Evolutionary conservation across 306 rosid genomes (phyloP).

Genomic region (Hippophae gyantsensis): DNA sequence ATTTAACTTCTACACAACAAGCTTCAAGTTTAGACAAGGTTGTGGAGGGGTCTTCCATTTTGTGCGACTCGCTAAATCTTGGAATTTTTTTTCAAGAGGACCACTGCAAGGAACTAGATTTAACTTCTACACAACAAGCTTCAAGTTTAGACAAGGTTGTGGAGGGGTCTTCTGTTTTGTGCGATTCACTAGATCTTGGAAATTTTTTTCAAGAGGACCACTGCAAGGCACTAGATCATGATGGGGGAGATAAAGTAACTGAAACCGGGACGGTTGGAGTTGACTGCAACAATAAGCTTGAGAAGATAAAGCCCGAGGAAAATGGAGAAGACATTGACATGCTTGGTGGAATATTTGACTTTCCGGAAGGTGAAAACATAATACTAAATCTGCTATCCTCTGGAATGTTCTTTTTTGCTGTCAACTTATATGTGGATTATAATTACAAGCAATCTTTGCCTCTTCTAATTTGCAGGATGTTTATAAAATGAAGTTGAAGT

Average conservation of each 20-base stretch:
- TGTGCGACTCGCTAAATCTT: constrained; percentile 24
- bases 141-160: no score
- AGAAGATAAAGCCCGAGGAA: constrained; percentile 31
- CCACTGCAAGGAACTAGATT: neutral
- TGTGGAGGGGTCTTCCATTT: no score
- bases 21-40: no score
- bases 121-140: no score
- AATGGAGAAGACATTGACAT: constrained; percentile 40
- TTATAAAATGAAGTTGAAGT: no score
- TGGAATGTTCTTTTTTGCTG: neutral
- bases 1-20: no score
- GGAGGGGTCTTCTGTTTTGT: no score
- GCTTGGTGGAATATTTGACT: constrained; percentile 51
- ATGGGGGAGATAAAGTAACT: constrained; percentile 30
- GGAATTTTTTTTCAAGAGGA: constrained; percentile 34
- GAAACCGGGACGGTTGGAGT: constrained; percentile 46
- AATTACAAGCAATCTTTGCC: no score
- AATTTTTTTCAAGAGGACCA: neutral
- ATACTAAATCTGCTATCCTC: neutral
- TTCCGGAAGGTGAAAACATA: constrained; percentile 48
- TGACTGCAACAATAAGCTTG: constrained; percentile 40
- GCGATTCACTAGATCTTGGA: no score
- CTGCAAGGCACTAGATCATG: constrained; percentile 29
- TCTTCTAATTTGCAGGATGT: no score
- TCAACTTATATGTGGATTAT: no score